A percentile compares a stretch with the other conserved stretches of the same genome.
phyloP scores from a whole-genome alignment of 2,329 filamentous ascomycete genomes.

The Fusarium abutilonis region DNA sequence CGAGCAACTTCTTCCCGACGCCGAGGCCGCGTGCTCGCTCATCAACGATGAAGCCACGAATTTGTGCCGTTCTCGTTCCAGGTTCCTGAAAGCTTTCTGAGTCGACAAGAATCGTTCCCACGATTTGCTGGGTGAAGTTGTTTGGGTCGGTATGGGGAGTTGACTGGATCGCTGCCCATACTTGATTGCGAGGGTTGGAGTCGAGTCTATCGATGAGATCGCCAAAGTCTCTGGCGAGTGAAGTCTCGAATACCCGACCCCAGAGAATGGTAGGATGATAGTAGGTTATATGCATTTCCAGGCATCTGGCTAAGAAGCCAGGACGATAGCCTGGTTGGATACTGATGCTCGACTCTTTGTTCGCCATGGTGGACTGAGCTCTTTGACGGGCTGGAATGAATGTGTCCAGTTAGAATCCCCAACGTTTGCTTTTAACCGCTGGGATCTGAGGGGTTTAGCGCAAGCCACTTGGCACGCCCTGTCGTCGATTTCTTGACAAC shows the following conservation, averaged over 20 bases:
- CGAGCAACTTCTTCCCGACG: conserved; percentile 13
- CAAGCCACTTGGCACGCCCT: neutral
- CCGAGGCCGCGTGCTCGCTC: conserved; percentile 25
- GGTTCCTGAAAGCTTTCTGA: conserved; percentile 9
- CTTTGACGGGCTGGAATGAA: neutral
- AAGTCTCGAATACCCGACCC: conserved; percentile 24
- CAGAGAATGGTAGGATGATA: conserved; percentile 28
- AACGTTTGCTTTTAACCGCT: neutral
- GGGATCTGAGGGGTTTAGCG: neutral
- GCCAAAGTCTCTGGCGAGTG: conserved; percentile 25
- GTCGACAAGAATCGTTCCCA: conserved; percentile 23
- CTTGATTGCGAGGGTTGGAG: conserved; percentile 19
- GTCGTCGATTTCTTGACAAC: neutral
- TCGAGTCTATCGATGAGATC: conserved; percentile 27
- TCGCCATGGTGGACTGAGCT: conserved; percentile 1
- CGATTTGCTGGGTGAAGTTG: conserved; percentile 13
- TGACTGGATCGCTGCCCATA: conserved; percentile 22
- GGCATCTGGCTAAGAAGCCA: conserved; percentile 24
- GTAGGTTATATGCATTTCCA: conserved; percentile 32
- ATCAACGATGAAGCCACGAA: conserved; percentile 31
- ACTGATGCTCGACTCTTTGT: neutral
- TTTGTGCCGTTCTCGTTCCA: conserved; percentile 17
- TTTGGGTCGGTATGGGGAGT: accelerated
- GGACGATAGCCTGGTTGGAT: conserved; percentile 29
- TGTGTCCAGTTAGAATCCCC: too few relatives aligned